Evolutionary conservation across 2,329 filamentous ascomycete species (phyloP).

Genomic region (Metarhizium album): DNA sequence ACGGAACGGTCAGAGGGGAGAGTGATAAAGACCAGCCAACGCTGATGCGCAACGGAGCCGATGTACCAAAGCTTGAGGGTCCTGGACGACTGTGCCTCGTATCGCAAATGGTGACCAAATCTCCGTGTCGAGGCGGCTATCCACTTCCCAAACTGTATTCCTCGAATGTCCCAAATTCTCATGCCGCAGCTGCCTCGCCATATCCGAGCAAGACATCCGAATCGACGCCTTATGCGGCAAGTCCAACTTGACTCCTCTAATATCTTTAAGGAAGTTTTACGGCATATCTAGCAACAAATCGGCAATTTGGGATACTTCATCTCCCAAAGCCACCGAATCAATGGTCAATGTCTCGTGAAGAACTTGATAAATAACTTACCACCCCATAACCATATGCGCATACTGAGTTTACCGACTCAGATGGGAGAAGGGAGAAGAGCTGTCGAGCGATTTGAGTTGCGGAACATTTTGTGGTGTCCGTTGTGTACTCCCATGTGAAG

Average conservation of each 20-base stretch:
- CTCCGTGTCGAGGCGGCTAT: neutral
- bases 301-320: conserved; percentile 16
- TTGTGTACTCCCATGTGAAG: conserved; percentile 18
- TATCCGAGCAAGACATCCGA: conserved; percentile 9
- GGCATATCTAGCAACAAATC: conserved; percentile 16
- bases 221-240: conserved; percentile 12
- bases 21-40: no score
- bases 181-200: conserved; percentile 1
- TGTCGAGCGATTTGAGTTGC: conserved; percentile 15
- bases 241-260: conserved; percentile 12
- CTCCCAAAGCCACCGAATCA: conserved; percentile 9
- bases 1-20: no score
- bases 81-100: no score
- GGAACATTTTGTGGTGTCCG: conserved; percentile 17
- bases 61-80: no score
- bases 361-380: conserved; percentile 7
- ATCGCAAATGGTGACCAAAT: no score
- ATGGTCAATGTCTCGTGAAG: neutral
- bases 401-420: conserved; percentile 10
- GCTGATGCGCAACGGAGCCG: no score
- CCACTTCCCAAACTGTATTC: neutral
- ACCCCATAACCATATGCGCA: conserved; percentile 17
- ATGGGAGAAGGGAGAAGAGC: conserved; percentile 10
- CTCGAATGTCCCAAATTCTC: neutral
- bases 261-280: conserved; percentile 13